These are phyloP conservation scores for Pythium dissimile DNA, from an alignment of 352 stramenopile species.

Conservation along the genomic window DNA sequence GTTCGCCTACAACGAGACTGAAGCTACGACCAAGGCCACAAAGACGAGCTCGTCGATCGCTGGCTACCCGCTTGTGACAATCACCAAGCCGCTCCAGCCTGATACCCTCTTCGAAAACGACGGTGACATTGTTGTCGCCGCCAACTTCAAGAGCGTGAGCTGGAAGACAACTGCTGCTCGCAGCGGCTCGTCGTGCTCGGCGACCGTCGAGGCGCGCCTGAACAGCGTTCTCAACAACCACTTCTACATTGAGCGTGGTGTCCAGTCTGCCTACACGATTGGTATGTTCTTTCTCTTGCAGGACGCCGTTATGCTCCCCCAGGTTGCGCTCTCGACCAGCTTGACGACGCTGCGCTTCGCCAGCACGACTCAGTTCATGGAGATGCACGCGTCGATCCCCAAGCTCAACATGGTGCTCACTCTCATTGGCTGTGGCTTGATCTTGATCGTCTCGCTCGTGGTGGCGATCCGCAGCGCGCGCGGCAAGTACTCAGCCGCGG, in stretches of 20 bases:
- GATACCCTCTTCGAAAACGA: constrained; percentile 10
- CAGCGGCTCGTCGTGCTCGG: constrained; percentile 24
- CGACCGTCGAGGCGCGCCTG: constrained; percentile 35
- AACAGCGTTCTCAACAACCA: constrained; percentile 29
- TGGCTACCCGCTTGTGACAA: constrained; percentile 27
- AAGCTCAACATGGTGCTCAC: constrained; percentile 14
- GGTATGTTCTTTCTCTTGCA: constrained; percentile 59
- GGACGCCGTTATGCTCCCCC: constrained; percentile 24
- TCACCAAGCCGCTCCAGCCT: constrained; percentile 21
- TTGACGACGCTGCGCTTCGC: constrained; percentile 14
- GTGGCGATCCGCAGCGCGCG: constrained; percentile 5
- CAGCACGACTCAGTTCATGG: constrained; percentile 6
- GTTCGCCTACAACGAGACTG: constrained; percentile 37
- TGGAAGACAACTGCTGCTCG: constrained; percentile 3
- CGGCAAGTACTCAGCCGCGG: not conserved
- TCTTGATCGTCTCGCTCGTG: constrained; percentile 1
- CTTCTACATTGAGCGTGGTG: constrained; percentile 38
- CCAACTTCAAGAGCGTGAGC: constrained; percentile 21
- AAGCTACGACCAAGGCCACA: constrained; percentile 20
- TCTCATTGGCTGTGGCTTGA: constrained; percentile 12
- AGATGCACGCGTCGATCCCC: constrained; percentile 10
- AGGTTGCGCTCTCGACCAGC: not conserved
- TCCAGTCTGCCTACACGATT: constrained; percentile 48
- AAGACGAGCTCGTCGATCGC: not conserved
- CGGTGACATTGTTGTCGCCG: constrained; percentile 34